phyloP scores from a whole-genome alignment of 805 yeast species.

The Candida sphagnicola region DNA sequence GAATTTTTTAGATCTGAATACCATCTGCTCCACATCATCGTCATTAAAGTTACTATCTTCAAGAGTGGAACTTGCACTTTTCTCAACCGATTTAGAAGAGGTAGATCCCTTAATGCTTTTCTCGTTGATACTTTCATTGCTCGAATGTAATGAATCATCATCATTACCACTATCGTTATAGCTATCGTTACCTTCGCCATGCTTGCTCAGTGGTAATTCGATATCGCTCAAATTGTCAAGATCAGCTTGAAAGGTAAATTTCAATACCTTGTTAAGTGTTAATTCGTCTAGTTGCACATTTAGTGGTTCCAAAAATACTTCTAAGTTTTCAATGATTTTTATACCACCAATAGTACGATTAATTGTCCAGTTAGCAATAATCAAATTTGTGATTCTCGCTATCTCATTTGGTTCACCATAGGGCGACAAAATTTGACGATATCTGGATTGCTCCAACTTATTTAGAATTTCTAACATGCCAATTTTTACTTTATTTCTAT shows the following conservation, averaged over 20 bases:
- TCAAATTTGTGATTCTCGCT: constrained; percentile 10
- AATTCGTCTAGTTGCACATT: constrained; percentile 35
- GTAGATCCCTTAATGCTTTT: background rate
- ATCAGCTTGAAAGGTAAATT: constrained; percentile 31
- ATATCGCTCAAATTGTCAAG: constrained; percentile 12
- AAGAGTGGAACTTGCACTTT: constrained; percentile 4
- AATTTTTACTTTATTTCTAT: constrained; percentile 32
- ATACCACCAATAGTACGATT: constrained; percentile 41
- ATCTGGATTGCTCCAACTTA: constrained; percentile 27
- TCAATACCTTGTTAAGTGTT: constrained; percentile 36
- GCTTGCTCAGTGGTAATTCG: background rate
- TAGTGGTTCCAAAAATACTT: constrained; percentile 34
- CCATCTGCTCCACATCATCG: constrained; percentile 53
- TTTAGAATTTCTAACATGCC: constrained; percentile 36
- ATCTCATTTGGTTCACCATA: constrained; percentile 14
- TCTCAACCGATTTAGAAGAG: background rate
- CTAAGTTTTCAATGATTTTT: constrained; percentile 34
- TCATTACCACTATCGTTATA: background rate
- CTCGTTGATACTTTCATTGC: background rate
- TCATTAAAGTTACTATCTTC: constrained; percentile 11
- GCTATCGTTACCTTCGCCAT: constrained; percentile 7
- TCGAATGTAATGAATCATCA: background rate
- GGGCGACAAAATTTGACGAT: constrained; percentile 33
- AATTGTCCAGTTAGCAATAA: constrained; percentile 40
- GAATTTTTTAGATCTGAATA: constrained; percentile 68